These are phyloP conservation scores for Daldinia concentrica DNA, from an alignment of 495 filamentous ascomycete species.

Conservation along the genomic window DNA sequence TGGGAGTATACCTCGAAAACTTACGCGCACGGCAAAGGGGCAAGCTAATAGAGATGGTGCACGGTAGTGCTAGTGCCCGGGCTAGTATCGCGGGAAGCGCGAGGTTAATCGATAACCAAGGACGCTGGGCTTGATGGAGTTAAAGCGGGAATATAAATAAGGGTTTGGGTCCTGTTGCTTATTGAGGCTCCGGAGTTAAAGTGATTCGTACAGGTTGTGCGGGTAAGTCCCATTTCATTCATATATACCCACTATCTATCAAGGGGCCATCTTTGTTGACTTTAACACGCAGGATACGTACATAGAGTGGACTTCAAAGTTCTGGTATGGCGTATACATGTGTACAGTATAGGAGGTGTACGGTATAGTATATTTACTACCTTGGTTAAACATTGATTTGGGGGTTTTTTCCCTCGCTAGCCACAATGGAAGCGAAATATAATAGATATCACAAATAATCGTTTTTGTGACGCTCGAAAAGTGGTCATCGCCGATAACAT, in stretches of 20 bases:
- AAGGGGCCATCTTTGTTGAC: slow-evolving; percentile 11
- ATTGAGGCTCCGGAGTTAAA: slow-evolving; percentile 26
- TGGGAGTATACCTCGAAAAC: slow-evolving; percentile 75
- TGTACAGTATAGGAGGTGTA: slow-evolving; percentile 18
- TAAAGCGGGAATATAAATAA: slow-evolving; percentile 8
- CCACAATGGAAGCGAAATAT: background rate
- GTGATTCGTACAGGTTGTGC: slow-evolving; percentile 27
- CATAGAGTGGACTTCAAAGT: background rate
- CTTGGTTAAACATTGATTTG: background rate
- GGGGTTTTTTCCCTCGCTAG: background rate
- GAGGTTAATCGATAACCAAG: slow-evolving; percentile 28
- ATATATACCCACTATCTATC: background rate
- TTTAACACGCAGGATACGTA: slow-evolving; percentile 6
- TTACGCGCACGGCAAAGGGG: slow-evolving; percentile 81
- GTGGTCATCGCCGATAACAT: slow-evolving; percentile 1
- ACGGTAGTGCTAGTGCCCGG: slow-evolving; percentile 62
- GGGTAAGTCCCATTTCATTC: slow-evolving; percentile 23
- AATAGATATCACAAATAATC: background rate
- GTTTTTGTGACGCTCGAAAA: background rate
- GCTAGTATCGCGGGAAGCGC: slow-evolving; percentile 14
- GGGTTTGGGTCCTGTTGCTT: background rate
- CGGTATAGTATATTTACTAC: background rate
- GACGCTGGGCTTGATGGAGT: slow-evolving; percentile 19
- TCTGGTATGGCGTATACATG: slow-evolving; percentile 10
- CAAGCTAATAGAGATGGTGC: slow-evolving; percentile 82